These are phyloP conservation scores for Hemisphaericaspora subhashii DNA, from an alignment of 1,139 yeast genomes.

Conservation along the genomic window DNA sequence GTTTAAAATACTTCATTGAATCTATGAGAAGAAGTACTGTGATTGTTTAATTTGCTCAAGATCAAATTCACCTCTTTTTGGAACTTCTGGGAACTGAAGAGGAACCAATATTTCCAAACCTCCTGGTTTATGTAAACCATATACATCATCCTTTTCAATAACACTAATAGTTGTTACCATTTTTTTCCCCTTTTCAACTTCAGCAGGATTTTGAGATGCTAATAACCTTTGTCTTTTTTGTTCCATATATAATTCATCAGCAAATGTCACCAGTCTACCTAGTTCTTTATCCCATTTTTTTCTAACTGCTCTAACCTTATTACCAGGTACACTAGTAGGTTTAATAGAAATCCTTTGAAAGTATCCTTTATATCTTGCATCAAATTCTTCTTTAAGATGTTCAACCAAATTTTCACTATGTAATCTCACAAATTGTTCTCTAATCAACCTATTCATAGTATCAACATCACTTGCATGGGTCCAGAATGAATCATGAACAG, in stretches of 20 bases:
- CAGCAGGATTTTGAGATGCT: slow-evolving; percentile 51
- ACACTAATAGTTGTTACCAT: slow-evolving; percentile 79
- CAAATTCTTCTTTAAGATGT: slow-evolving; percentile 75
- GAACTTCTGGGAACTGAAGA: slow-evolving; percentile 69
- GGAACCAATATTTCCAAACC: slow-evolving; percentile 50
- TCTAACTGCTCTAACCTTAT: slow-evolving; percentile 51
- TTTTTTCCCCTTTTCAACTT: slow-evolving; percentile 50
- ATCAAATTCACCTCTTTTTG: slow-evolving; percentile 82
- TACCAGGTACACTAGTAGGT: slow-evolving; percentile 52
- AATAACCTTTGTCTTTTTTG: slow-evolving; percentile 58
- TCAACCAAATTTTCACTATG: slow-evolving; percentile 74
- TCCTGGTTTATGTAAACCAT: slow-evolving; percentile 16
- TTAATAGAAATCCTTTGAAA: slow-evolving; percentile 62
- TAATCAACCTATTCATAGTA: slow-evolving; percentile 65
- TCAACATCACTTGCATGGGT: slow-evolving; percentile 90
- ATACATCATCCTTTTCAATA: slow-evolving; percentile 33
- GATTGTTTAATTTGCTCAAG: slow-evolving; percentile 71
- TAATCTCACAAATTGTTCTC: slow-evolving; percentile 77
- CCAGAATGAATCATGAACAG: slow-evolving; percentile 99
- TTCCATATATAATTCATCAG: slow-evolving; percentile 76
- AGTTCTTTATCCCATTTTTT: slow-evolving; percentile 47
- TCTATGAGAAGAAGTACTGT: slow-evolving; percentile 71
- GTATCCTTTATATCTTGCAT: slow-evolving; percentile 71
- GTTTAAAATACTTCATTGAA: too few relatives aligned
- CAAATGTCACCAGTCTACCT: slow-evolving; percentile 60